Percentiles rank a stretch among this genome's conserved stretches.
Conservation (phyloP, 2,329 filamentous ascomycete genomes). For the Botrytis hyacinthi region DNA sequence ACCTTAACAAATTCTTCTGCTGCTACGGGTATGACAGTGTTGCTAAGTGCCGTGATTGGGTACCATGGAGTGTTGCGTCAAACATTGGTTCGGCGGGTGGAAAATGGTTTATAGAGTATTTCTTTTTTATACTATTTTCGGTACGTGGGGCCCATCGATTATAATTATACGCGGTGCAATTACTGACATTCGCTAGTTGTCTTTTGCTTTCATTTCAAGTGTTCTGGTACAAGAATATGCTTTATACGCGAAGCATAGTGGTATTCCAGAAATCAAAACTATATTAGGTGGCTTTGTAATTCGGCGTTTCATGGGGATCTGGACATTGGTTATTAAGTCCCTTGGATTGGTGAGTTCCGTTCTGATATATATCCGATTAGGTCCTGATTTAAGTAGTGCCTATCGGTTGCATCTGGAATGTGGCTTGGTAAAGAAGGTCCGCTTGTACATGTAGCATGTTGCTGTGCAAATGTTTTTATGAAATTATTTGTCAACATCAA, state of each 20-base stretch:
- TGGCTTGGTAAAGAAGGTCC: constrained; percentile 97
- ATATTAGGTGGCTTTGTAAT: constrained; percentile 93
- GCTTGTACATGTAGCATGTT: constrained; percentile 93
- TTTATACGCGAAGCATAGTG: constrained; percentile 86
- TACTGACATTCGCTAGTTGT: constrained; percentile 49
- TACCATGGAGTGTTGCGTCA: constrained; percentile 75
- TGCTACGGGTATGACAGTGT: constrained; percentile 87
- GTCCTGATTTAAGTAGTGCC: constrained; percentile 56
- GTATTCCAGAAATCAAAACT: constrained; percentile 97
- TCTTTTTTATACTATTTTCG: constrained; percentile 82
- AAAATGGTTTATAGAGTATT: constrained; percentile 80
- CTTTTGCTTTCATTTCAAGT: constrained; percentile 76
- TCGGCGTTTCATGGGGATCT: constrained; percentile 76
- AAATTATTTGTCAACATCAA: constrained; percentile 81
- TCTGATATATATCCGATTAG: background rate
- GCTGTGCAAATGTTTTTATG: constrained; percentile 91
- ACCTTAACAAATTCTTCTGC: constrained; percentile 87
- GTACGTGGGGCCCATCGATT: constrained; percentile 49
- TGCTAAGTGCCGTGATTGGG: constrained; percentile 83
- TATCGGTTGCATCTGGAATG: constrained; percentile 89
- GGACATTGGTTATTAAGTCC: constrained; percentile 89
- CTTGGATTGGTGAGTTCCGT: constrained; percentile 67
- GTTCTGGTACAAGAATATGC: constrained; percentile 81
- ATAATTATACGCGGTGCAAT: background rate
- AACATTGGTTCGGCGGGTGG: constrained; percentile 64